Base-by-base conservation (phyloP, 345 rosid species). In the Rhodamnia rubescens region DNA sequence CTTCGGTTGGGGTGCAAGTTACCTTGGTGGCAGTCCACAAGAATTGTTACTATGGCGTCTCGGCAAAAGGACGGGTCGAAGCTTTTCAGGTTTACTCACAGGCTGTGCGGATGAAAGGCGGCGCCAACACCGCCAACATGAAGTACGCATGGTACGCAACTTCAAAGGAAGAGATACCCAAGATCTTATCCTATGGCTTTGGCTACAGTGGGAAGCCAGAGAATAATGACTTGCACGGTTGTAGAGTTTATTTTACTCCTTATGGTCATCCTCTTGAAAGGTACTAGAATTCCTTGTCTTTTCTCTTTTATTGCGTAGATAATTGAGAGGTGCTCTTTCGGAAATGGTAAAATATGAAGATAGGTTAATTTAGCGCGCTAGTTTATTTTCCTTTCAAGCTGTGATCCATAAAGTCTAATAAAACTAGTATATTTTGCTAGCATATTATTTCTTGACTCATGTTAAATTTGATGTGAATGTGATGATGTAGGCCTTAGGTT, bases 141-240 rank as follows among this genome's bases (percentile, higher is more conserved):
- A 95, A 89, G 85, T 91, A 87, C 47, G 98, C 91, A 80, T 96
- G 99, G 99, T 93, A 90, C 84, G 84, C 93, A 29, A 92, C 91
- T 42, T 3, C 87, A 3, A 93, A 84, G 86, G 89, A 88, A 10
- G 96, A 93, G 85, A 81, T 93, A 2, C 84, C 57, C 52, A 85
- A 88, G 82, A 89, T 97, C 64, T 13, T 94, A 29, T 91, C 90
- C n/a, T 87, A 92, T 53, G 99, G 99, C 6, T 96, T 96, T 88
- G 91, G 95, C 11, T 78, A 75, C 36, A 57, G 44, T 14, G 87
- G 86, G n/a, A 82, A 83, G 83, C 87, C 85, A 7, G 80, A 40
- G 57, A 90, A 90, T 86, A 84, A 88, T 44, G 94, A 92, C 2
- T 87, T 92, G 85, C 89, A 87, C 54, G 98, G 98, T 0, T 74